phyloP scores from a whole-genome alignment of 148 eudicot species.

The Dianthus caryophyllus region DNA sequence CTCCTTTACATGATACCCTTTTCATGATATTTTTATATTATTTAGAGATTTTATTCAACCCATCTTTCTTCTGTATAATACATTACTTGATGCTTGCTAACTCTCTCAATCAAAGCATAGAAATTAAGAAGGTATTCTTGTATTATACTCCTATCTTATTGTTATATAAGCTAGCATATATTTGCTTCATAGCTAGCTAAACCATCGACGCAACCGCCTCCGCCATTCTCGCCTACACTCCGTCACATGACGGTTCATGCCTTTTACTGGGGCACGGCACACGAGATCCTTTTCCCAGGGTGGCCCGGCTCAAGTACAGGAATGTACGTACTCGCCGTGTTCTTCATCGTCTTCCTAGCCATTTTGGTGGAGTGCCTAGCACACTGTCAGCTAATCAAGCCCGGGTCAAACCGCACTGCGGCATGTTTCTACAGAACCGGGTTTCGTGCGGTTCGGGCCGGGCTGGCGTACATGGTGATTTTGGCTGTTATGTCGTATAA shows the following conservation, averaged over 20 bases:
- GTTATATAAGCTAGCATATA: neutral
- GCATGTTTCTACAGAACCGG: conserved; percentile 42
- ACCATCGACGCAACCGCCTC: neutral
- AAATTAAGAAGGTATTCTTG: neutral
- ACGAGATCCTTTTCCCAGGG: conserved; percentile 50
- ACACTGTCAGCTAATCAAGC: conserved; percentile 29
- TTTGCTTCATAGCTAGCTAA: too few relatives aligned
- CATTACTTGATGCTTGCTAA: neutral
- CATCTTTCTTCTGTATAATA: too few relatives aligned
- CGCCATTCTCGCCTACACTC: neutral
- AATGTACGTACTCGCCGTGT: conserved; percentile 57
- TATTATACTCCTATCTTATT: neutral
- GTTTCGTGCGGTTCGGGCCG: conserved; percentile 45
- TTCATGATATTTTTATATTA: too few relatives aligned
- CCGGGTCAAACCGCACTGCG: conserved; percentile 43
- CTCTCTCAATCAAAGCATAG: conserved; percentile 2
- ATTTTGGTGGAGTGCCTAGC: conserved; percentile 54
- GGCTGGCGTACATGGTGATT: conserved; percentile 58
- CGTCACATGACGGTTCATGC: conserved; percentile 29
- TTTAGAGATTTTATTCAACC: too few relatives aligned
- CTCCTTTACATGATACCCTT: too few relatives aligned
- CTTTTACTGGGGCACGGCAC: conserved; percentile 65
- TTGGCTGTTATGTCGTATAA: conserved; percentile 65
- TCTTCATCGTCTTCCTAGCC: conserved; percentile 52
- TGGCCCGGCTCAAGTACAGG: conserved; percentile 64